Percentiles rank a stretch among this genome's conserved stretches.
These are phyloP conservation scores for Suillus subluteus DNA, from an alignment of 768 basidiomycete species.

Conservation along the genomic window DNA sequence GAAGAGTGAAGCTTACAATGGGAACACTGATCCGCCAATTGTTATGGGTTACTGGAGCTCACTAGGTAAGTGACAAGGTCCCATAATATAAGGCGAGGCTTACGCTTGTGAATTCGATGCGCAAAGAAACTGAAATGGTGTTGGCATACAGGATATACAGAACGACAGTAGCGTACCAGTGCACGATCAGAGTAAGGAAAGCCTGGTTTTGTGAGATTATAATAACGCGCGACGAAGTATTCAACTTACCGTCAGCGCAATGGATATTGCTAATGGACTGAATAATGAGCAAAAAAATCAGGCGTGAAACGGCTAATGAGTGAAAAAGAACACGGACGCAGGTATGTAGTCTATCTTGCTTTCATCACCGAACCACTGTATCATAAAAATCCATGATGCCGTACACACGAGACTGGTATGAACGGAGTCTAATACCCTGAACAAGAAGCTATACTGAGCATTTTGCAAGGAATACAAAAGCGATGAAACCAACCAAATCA, in stretches of 20 bases:
- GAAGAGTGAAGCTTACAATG: constrained; percentile 33
- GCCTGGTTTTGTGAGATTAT: constrained; percentile 39
- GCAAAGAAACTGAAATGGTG: constrained; percentile 37
- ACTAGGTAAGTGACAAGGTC: constrained; percentile 3
- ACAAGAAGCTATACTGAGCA: not conserved
- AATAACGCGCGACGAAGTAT: not conserved
- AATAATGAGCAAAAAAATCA: constrained; percentile 6
- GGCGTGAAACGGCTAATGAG: not conserved
- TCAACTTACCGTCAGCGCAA: constrained; percentile 33
- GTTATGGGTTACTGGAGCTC: constrained; percentile 26
- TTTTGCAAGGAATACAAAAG: not conserved
- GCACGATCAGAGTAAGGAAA: constrained; percentile 51
- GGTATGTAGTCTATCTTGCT: constrained; percentile 46
- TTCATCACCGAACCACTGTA: constrained; percentile 44
- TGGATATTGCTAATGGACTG: constrained; percentile 24
- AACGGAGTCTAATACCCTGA: constrained; percentile 39
- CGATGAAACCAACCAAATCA: constrained; percentile 25
- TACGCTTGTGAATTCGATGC: constrained; percentile 46
- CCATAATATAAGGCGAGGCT: constrained; percentile 14
- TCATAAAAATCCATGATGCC: constrained; percentile 48
- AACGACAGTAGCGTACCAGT: constrained; percentile 40
- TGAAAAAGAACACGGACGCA: constrained; percentile 33
- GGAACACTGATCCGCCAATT: constrained; percentile 35
- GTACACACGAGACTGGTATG: constrained; percentile 46
- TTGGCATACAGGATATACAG: not conserved